Percentiles rank a stretch among this genome's conserved stretches.
Conservation (phyloP, 768 basidiomycete species). For the Mycena galericulata region DNA sequence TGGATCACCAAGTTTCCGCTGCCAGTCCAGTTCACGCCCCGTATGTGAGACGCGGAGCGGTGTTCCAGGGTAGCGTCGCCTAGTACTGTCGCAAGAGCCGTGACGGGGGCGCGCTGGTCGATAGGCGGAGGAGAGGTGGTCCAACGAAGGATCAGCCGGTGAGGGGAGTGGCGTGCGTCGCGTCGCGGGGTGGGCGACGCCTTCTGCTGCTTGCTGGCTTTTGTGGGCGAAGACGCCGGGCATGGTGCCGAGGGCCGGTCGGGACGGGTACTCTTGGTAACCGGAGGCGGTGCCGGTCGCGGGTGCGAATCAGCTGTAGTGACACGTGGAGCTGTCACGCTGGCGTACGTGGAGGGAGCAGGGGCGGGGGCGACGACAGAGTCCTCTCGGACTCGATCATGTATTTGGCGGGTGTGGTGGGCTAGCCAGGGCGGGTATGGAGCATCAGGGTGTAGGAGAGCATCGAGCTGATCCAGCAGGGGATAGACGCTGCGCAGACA, state of each 20-base stretch:
- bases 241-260: neutral
- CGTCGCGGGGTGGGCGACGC: neutral
- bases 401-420: neutral
- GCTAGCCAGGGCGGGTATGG: neutral
- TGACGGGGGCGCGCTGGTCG: no score
- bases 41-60: no score
- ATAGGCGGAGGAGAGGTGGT: neutral
- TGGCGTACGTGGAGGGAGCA: neutral
- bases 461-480: neutral
- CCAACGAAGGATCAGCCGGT: neutral
- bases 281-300: neutral
- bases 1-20: no score
- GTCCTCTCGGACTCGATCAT: neutral
- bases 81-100: no score
- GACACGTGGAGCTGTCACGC: neutral
- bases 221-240: neutral
- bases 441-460: neutral
- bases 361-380: no score
- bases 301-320: no score
- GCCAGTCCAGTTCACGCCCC: no score
- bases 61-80: no score
- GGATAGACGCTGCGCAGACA: neutral
- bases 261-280: neutral
- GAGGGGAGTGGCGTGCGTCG: neutral
- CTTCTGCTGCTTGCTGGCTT: no score